Evolutionary conservation across 2,329 filamentous ascomycete species (phyloP), one percentile per base, ranked within the genome.

Genomic region (Teratosphaeriaceae sp.): DNA sequence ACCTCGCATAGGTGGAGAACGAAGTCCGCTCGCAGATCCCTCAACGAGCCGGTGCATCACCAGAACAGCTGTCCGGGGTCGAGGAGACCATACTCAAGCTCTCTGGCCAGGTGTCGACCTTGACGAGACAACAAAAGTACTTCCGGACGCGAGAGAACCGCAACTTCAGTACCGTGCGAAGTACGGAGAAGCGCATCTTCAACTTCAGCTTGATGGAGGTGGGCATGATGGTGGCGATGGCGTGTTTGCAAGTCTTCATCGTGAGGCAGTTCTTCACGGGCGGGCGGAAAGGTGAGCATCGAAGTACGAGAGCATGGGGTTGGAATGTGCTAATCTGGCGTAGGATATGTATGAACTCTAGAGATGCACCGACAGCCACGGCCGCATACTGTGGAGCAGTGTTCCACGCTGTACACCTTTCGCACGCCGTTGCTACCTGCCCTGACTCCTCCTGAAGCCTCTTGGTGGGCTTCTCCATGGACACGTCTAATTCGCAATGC

Each of bases 221-320:
- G 53, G 76, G 79, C 50, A 81, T 98, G 72, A 94, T 98, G 72
- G 74, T 96, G 51, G 85, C 82, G 47, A 98, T 98, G 94, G 92
- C 90, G 34, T 89, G 80, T 36, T 69, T 98, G 63, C 94, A 98
- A 72, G 92, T 98, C 39, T 96, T 97, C 66, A 82, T 98, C 56
- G 92, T 98, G 57, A 75, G 88, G 53, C 97, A 97, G 82, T 98
- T 98, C 73, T 98, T 98, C 79, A 90, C 96, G 75, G 88, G 79
- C 27, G 79, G 79, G n/a, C 66, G 79, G 61, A 83, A 83, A 72
- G 79, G 79, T 72, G 61, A 53, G 33, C 31, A 9, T 16, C 9
- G 7, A 8, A 12, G 12, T 6, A 7, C 18, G 7, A 13, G 21
- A 33, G 8, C 29, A 8, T 6, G 36, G 8, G 20, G 24, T 5